Percentiles rank a stretch among this genome's conserved stretches.
Conservation (phyloP, 2,329 filamentous ascomycete genomes). For the Emmonsiellopsis sp. region DNA sequence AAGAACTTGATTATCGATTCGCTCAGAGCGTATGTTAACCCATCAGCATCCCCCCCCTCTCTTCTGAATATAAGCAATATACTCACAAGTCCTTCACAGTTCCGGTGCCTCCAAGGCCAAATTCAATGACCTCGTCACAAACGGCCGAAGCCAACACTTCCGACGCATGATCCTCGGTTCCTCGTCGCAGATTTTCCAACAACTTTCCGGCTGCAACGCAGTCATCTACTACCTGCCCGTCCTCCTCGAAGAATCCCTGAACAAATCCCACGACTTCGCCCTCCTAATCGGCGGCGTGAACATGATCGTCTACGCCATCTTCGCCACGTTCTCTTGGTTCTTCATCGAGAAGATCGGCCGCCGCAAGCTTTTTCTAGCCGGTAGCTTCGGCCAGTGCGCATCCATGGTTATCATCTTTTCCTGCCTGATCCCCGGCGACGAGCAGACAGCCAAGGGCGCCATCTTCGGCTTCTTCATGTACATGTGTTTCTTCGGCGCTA, state of each 20-base stretch:
- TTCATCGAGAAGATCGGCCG: slow-evolving; percentile 38
- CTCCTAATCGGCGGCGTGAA: slow-evolving; percentile 37
- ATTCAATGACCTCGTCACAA: slow-evolving; percentile 34
- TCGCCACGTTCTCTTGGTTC: slow-evolving; percentile 27
- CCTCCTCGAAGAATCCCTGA: slow-evolving; percentile 33
- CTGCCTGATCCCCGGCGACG: slow-evolving; percentile 25
- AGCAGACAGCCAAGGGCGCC: slow-evolving; percentile 24
- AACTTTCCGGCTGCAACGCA: slow-evolving; percentile 29
- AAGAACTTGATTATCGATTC: slow-evolving; percentile 52
- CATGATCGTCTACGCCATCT: slow-evolving; percentile 23
- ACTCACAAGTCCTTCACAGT: not conserved
- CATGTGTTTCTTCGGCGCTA: slow-evolving; percentile 59
- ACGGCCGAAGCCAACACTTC: slow-evolving; percentile 30
- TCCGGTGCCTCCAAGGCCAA: slow-evolving; percentile 43
- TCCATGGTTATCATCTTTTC: slow-evolving; percentile 32
- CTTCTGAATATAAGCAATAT: not conserved
- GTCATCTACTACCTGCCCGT: slow-evolving; percentile 31
- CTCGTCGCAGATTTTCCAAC: slow-evolving; percentile 36
- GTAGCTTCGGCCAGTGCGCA: slow-evolving; percentile 29
- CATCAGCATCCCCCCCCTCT: slow-evolving; percentile 22
- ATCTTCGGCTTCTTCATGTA: slow-evolving; percentile 58
- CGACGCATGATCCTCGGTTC: slow-evolving; percentile 32
- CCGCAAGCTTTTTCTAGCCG: slow-evolving; percentile 32
- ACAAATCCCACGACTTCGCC: slow-evolving; percentile 29
- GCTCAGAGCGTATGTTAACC: slow-evolving; percentile 18